Base-by-base conservation (phyloP, 2,329 filamentous ascomycete genomes). In the Hypoxylon sp. region DNA sequence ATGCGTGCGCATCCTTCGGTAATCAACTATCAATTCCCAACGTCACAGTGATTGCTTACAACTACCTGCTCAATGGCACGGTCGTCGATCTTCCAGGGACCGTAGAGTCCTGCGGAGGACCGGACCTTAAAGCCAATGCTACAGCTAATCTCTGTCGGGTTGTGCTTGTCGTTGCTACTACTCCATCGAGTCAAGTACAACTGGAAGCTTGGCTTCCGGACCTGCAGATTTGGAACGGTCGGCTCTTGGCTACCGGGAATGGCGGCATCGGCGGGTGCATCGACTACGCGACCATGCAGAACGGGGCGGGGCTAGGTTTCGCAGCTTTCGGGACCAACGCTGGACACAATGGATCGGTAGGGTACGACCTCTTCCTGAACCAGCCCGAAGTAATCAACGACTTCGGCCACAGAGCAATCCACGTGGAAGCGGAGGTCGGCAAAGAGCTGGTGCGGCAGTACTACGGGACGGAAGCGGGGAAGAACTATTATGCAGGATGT, bases 401-500 rank as follows among this genome's bases (percentile, higher is more conserved):
- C 63, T 78, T 77, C 60, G 72, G 69, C 19, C 68, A 73, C 53
- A 67, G 72, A 15, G 68, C 74, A 13, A 47, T 73, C 6, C 84
- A 86, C 67, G 80, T 80, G 17, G 82, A 81, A 5, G 80, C 83
- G 1, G 81, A 82, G 1, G 68, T 82, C 6, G 81, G 81, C 2
- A 87, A 86, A 72, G 48, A 79, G 24, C 69, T 87, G n/a, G 79
- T 80, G 5, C 68, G 80, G 21, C 74, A 76, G 7, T 87, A 82
- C 75, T 87, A 87, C 69, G 72, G 77, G 13, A 29, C 24, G 3
- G 47, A 39, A 1, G 77, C 79, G 6, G 72, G 75, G 0, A 83
- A 83, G 71, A 82, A 79, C 19, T 87, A 87, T 73, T 86, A 82
- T 68, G 76, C 79, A 10, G 86, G 86, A 27, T 87, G 85, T 73